Conservation (phyloP, 2,329 filamentous ascomycete genomes). For the Trichoderma simmonsii region DNA sequence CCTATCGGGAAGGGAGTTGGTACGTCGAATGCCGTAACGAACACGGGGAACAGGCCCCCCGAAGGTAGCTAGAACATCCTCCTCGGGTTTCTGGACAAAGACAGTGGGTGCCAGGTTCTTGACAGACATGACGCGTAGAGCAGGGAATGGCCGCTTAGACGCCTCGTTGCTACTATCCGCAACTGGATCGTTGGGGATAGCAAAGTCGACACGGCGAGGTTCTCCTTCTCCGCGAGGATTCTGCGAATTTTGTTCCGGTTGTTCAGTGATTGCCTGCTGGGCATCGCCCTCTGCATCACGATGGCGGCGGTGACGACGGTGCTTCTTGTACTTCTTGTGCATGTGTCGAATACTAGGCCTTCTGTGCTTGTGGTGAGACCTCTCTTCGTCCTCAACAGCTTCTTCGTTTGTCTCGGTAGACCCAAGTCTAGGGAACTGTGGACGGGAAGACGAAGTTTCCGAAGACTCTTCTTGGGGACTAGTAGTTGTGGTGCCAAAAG, state of each 20-base stretch:
- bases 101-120: constrained; percentile 70
- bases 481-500: constrained; percentile 38
- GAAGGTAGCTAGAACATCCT: constrained; percentile 25
- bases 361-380: constrained; percentile 33
- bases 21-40: constrained; percentile 65
- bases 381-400: constrained; percentile 43
- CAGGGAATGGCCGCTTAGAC: constrained; percentile 36
- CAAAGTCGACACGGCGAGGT: constrained; percentile 59
- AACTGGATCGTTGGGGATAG: constrained; percentile 32
- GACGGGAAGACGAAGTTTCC: constrained; percentile 39
- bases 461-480: constrained; percentile 38
- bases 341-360: constrained; percentile 36
- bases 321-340: constrained; percentile 45
- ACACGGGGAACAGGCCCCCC: constrained; percentile 53
- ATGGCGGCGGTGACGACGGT: constrained; percentile 38
- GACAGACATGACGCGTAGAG: constrained; percentile 58
- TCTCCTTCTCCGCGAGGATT: constrained; percentile 34
- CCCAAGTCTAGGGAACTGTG: constrained; percentile 35
- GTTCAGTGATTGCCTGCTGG: constrained; percentile 33
- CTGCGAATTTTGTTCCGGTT: constrained; percentile 12
- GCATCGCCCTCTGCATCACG: constrained; percentile 25
- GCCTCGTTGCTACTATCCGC: constrained; percentile 30
- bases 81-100: constrained; percentile 51
- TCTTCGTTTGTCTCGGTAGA: constrained; percentile 43
- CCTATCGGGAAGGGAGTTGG: constrained; percentile 70